phyloP scores from a whole-genome alignment of 1,284 basidiomycete genomes.

The Cerrena zonata region DNA sequence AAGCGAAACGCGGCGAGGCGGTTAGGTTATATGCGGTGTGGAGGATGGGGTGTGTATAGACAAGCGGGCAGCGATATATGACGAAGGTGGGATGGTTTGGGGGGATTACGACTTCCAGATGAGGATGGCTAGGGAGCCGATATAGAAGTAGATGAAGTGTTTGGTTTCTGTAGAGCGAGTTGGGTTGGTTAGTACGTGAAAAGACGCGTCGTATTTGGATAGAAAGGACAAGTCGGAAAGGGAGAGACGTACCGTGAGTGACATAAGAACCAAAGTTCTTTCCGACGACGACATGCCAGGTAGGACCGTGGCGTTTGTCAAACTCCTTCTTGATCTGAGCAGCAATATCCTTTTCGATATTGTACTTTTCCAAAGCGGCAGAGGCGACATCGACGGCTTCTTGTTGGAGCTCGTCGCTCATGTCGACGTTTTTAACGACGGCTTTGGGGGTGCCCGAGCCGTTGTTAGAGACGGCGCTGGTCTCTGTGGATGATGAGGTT shows the following conservation, averaged over 20 bases:
- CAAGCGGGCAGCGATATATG: too few relatives aligned
- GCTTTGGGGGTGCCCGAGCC: constrained; percentile 58
- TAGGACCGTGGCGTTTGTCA: constrained; percentile 84
- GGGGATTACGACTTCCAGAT: constrained; percentile 90
- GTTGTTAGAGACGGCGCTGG: constrained; percentile 36
- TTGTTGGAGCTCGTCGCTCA: constrained; percentile 94
- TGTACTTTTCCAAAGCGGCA: constrained; percentile 82
- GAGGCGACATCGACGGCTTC: constrained; percentile 84
- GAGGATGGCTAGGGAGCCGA: constrained; percentile 82
- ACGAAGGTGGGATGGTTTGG: too few relatives aligned
- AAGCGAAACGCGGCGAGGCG: too few relatives aligned
- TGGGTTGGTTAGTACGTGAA: constrained; percentile 6
- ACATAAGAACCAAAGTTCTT: constrained; percentile 98
- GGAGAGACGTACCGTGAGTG: constrained; percentile 75
- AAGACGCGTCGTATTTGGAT: background rate
- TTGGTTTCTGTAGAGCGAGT: constrained; percentile 69
- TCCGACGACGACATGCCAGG: constrained; percentile 97
- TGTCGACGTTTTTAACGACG: constrained; percentile 95
- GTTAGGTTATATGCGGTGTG: too few relatives aligned
- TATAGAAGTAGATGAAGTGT: constrained; percentile 96
- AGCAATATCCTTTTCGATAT: constrained; percentile 96
- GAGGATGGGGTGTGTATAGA: too few relatives aligned
- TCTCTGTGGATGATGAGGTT: constrained; percentile 49
- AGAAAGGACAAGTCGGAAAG: constrained; percentile 3
- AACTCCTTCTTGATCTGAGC: constrained; percentile 97